phyloP scores from a whole-genome alignment of 2,329 filamentous ascomycete species.

The Cordyceps sp. region DNA sequence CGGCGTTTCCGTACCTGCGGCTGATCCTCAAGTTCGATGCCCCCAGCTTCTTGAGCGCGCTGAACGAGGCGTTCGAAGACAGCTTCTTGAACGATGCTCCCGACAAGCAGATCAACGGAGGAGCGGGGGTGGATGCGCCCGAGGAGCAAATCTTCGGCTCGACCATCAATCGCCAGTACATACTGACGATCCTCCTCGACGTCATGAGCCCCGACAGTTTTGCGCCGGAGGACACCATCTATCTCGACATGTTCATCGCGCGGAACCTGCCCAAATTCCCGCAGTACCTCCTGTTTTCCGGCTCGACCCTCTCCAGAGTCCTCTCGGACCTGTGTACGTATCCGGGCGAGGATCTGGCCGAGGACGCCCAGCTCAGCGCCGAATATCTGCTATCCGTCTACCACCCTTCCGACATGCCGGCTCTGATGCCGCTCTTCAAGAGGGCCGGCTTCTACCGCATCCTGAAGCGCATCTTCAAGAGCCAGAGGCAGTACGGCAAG shows the following conservation, averaged over 20 bases:
- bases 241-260: slow-evolving; percentile 96
- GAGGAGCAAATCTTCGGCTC: slow-evolving; percentile 51
- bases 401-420: slow-evolving; percentile 66
- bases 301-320: slow-evolving; percentile 67
- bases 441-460: slow-evolving; percentile 79
- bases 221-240: slow-evolving; percentile 67
- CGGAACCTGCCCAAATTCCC: slow-evolving; percentile 92
- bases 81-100: slow-evolving; percentile 72
- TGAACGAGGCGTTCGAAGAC: slow-evolving; percentile 97
- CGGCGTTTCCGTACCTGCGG: slow-evolving; percentile 71
- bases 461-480: slow-evolving; percentile 72
- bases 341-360: slow-evolving; percentile 61
- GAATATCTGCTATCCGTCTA: slow-evolving; percentile 92
- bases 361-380: slow-evolving; percentile 91
- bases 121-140: slow-evolving; percentile 29
- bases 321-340: slow-evolving; percentile 73
- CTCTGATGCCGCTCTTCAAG: slow-evolving; percentile 61
- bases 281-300: slow-evolving; percentile 83
- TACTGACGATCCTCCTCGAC: slow-evolving; percentile 78
- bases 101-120: slow-evolving; percentile 41
- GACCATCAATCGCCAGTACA: slow-evolving; percentile 79
- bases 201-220: slow-evolving; percentile 73
- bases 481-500: slow-evolving; percentile 62
- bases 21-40: slow-evolving; percentile 79
- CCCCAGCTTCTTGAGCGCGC: slow-evolving; percentile 78